These are phyloP conservation scores for Lagenidium giganteum DNA, from an alignment of 352 stramenopile species.

Conservation along the genomic window DNA sequence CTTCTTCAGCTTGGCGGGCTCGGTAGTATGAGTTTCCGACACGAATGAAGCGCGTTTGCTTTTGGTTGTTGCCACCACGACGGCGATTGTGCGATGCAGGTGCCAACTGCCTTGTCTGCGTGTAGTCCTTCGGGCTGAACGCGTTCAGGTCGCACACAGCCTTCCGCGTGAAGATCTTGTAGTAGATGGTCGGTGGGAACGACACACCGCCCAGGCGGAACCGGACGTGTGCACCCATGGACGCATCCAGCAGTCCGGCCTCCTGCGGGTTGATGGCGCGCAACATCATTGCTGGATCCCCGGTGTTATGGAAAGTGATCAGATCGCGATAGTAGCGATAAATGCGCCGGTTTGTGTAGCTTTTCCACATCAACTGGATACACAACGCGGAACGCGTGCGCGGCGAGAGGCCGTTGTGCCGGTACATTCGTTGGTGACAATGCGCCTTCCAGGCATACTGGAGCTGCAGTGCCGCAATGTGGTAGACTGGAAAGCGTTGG, in stretches of 20 bases:
- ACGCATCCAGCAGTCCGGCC: constrained; percentile 66
- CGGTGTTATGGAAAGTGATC: constrained; percentile 70
- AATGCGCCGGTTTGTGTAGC: constrained; percentile 71
- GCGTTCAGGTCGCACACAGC: constrained; percentile 86
- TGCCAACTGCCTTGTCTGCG: constrained; percentile 28
- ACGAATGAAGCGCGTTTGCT: constrained; percentile 35
- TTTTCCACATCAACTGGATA: constrained; percentile 64
- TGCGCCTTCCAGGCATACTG: constrained; percentile 65
- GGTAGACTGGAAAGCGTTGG: constrained; percentile 66
- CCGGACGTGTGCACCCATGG: constrained; percentile 77
- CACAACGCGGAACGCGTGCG: constrained; percentile 33
- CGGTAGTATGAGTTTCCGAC: constrained; percentile 74
- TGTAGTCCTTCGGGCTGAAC: constrained; percentile 90
- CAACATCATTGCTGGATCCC: constrained; percentile 77
- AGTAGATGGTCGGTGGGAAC: constrained; percentile 93
- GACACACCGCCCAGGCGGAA: constrained; percentile 83
- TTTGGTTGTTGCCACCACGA: constrained; percentile 15
- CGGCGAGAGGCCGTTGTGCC: constrained; percentile 23
- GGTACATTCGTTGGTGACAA: constrained; percentile 33
- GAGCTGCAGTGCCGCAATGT: constrained; percentile 83
- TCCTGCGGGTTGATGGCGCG: constrained; percentile 82
- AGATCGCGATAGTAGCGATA: constrained; percentile 79
- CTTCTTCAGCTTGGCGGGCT: constrained; percentile 36
- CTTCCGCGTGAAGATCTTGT: constrained; percentile 89
- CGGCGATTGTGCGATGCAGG: constrained; percentile 23